These are phyloP conservation scores for Pezicula carpinea DNA, from an alignment of 2,329 filamentous ascomycete species.

Conservation along the genomic window DNA sequence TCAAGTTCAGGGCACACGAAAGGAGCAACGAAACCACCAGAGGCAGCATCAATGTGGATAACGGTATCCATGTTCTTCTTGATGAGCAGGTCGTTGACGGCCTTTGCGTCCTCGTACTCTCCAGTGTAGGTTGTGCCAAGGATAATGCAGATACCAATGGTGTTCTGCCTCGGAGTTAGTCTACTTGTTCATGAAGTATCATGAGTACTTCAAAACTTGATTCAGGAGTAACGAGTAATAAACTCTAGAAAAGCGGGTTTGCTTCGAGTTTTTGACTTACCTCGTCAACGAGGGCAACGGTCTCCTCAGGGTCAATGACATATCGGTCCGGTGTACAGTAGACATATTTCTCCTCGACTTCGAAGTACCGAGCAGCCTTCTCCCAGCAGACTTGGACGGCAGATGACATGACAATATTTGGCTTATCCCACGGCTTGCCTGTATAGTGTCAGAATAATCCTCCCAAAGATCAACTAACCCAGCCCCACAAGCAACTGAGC, in stretches of 20 bases:
- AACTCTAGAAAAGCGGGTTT: too few species aligned
- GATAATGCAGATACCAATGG: constrained; percentile 89
- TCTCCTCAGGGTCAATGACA: constrained; percentile 59
- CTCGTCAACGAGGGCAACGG: constrained; percentile 58
- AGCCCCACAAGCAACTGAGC: not conserved
- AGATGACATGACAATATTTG: constrained; percentile 94
- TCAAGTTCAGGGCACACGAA: constrained; percentile 79
- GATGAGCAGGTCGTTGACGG: constrained; percentile 80
- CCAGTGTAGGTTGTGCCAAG: constrained; percentile 93
- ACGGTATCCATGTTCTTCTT: constrained; percentile 72
- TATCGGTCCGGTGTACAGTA: constrained; percentile 58
- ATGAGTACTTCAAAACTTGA: too few species aligned
- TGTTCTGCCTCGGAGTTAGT: too few species aligned
- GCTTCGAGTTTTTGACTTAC: too few species aligned
- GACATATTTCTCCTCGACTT: constrained; percentile 83
- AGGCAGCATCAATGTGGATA: constrained; percentile 92
- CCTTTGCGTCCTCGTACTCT: constrained; percentile 91
- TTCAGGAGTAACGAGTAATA: too few species aligned
- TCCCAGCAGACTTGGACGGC: constrained; percentile 98
- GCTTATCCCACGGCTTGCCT: constrained; percentile 69
- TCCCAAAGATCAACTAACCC: not conserved
- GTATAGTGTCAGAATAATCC: not conserved
- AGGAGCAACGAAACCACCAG: constrained; percentile 87
- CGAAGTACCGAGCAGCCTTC: constrained; percentile 84
- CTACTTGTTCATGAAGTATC: too few species aligned